phyloP scores from a whole-genome alignment of 345 rosid genomes.

The Brassica cretica region DNA sequence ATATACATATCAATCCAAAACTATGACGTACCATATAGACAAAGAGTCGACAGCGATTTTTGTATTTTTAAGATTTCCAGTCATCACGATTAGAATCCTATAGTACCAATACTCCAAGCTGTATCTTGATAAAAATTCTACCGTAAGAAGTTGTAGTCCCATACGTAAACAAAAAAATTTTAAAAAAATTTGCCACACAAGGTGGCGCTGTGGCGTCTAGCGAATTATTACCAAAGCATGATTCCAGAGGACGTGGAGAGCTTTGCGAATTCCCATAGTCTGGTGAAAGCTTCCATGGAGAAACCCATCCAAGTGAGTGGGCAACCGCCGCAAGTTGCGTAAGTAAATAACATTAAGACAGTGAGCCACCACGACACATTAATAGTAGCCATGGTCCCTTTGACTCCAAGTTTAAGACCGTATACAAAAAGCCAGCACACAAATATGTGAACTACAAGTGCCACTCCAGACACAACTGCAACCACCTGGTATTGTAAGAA shows the following conservation, averaged over 20 bases:
- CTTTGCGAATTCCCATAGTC: conserved; percentile 71
- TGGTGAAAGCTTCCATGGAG: conserved; percentile 69
- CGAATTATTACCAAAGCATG: conserved; percentile 63
- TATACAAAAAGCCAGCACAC: conserved; percentile 71
- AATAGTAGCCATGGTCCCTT: conserved; percentile 56
- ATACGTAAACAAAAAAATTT: neutral
- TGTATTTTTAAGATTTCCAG: conserved; percentile 73
- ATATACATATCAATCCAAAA: neutral
- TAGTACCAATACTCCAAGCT: conserved; percentile 61
- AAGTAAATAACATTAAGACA: conserved; percentile 45
- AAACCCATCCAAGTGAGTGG: conserved; percentile 74
- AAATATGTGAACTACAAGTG: conserved; percentile 55
- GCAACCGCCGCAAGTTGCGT: conserved; percentile 34
- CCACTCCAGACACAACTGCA: conserved; percentile 51
- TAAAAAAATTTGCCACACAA: neutral
- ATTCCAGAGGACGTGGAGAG: conserved; percentile 81
- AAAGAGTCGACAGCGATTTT: conserved; percentile 66
- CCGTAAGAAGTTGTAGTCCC: neutral
- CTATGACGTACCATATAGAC: conserved; percentile 37
- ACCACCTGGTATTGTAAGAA: conserved; percentile 36
- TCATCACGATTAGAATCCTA: conserved; percentile 63
- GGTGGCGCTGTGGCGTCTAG: neutral
- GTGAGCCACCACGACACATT: conserved; percentile 76
- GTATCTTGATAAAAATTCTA: conserved; percentile 10
- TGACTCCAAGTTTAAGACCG: conserved; percentile 53